Evolutionary conservation across 108 stramenopile genomes (phyloP).

Genomic region (Epithemia pelagica): DNA sequence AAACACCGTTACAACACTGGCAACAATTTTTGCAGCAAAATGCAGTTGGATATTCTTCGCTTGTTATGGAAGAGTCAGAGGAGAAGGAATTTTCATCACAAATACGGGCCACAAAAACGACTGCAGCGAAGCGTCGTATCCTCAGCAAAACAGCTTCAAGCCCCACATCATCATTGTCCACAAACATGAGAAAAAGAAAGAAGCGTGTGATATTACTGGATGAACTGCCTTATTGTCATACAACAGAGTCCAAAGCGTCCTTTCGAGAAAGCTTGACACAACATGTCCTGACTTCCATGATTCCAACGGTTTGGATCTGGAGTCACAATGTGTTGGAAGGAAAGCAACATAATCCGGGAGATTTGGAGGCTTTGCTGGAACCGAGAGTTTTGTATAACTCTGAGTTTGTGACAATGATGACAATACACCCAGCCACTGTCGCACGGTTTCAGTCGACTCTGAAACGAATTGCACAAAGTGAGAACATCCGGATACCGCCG

Average conservation of each 20-base stretch:
- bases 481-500: conserved; percentile 14
- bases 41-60: conserved; percentile 49
- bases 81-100: neutral
- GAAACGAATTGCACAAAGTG: conserved; percentile 15
- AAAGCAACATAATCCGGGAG: conserved; percentile 63
- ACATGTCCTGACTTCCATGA: conserved; percentile 41
- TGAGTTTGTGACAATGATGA: conserved; percentile 32
- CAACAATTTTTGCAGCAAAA: conserved; percentile 53
- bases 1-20: conserved; percentile 55
- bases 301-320: conserved; percentile 67
- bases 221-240: conserved; percentile 66
- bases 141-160: neutral
- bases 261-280: conserved; percentile 61
- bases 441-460: conserved; percentile 47
- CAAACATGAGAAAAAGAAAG: neutral
- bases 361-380: conserved; percentile 64
- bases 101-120: neutral
- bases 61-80: conserved; percentile 1
- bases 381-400: conserved; percentile 42
- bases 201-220: conserved; percentile 60
- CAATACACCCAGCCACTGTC: conserved; percentile 64
- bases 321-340: conserved; percentile 69
- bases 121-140: neutral
- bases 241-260: conserved; percentile 29
- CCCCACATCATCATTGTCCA: neutral